Evolutionary conservation across 257 asterid genomes (phyloP).

Genomic region (Buddleja alternifolia): DNA sequence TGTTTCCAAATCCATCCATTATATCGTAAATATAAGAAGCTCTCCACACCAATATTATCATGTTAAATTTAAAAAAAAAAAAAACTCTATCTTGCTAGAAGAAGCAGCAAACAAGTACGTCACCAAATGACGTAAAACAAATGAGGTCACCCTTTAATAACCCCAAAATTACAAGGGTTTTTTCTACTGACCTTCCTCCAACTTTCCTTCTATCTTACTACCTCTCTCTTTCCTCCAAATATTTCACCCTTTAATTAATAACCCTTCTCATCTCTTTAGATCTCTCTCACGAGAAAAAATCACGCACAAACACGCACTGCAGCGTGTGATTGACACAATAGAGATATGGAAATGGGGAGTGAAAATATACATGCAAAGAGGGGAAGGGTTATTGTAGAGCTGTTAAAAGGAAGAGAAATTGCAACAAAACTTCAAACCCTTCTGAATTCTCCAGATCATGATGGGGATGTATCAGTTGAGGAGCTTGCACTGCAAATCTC

Average conservation of each 20-base stretch:
- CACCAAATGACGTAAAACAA: too few species aligned
- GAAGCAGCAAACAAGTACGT: too few species aligned
- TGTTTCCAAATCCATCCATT: too few species aligned
- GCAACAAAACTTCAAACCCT: constrained; percentile 48
- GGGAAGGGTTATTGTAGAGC: constrained; percentile 34
- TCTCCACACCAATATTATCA: too few species aligned
- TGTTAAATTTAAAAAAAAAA: too few species aligned
- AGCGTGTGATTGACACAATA: neutral
- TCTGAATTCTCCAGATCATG: constrained; percentile 24
- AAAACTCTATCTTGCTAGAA: too few species aligned
- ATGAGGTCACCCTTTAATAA: neutral
- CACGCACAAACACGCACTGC: constrained; percentile 3
- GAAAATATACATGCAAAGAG: constrained; percentile 32
- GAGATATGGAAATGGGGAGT: constrained; percentile 7
- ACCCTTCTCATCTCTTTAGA: neutral
- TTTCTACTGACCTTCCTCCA: constrained; percentile 32
- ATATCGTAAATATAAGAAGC: too few species aligned
- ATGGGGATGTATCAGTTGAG: constrained; percentile 30
- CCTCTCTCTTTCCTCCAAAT: constrained; percentile 45
- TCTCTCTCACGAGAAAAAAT: neutral
- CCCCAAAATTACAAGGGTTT: constrained; percentile 20
- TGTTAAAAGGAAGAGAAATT: constrained; percentile 45
- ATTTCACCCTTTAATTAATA: neutral
- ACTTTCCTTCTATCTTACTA: constrained; percentile 34
- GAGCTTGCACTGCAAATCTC: constrained; percentile 38